phyloP scores from a whole-genome alignment of 2,329 filamentous ascomycete genomes.

The Trichoderma arundinaceum region DNA sequence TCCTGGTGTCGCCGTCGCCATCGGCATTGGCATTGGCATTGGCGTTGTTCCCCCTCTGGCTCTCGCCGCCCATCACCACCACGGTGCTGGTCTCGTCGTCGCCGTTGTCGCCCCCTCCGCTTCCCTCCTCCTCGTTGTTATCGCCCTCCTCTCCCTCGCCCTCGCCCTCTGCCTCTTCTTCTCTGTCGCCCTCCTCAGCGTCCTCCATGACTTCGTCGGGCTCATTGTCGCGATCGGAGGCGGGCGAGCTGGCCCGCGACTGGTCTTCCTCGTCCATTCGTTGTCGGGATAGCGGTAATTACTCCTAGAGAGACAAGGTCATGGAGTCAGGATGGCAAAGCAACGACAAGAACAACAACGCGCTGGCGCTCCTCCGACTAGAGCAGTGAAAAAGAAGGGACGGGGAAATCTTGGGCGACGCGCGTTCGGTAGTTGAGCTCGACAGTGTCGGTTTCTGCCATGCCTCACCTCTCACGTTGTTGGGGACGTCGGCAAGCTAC shows the following conservation, averaged over 20 bases:
- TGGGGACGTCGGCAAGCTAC: background rate
- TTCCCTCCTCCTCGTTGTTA: constrained; percentile 30
- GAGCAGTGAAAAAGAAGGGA: background rate
- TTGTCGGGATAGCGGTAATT: background rate
- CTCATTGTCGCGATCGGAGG: constrained; percentile 50
- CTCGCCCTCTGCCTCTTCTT: constrained; percentile 45
- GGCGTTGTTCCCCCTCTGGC: constrained; percentile 32
- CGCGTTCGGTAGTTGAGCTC: no score
- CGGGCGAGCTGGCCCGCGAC: constrained; percentile 42
- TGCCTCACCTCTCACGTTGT: no score
- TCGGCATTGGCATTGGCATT: constrained; percentile 1
- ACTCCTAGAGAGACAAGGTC: background rate
- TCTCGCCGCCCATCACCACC: constrained; percentile 33
- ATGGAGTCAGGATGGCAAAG: background rate
- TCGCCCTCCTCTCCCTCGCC: constrained; percentile 60
- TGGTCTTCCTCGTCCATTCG: constrained; percentile 45
- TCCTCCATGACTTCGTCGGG: constrained; percentile 65
- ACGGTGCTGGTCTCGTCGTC: constrained; percentile 47
- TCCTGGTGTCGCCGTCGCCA: constrained; percentile 31
- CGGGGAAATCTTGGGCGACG: no score
- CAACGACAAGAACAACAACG: background rate
- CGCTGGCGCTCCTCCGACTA: background rate
- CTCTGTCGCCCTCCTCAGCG: constrained; percentile 49
- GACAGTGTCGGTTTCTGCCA: no score
- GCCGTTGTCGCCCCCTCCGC: constrained; percentile 49